Evolutionary conservation across 169 alveolate genomes (phyloP).

Genomic region (Cryptosporidium sp.): DNA sequence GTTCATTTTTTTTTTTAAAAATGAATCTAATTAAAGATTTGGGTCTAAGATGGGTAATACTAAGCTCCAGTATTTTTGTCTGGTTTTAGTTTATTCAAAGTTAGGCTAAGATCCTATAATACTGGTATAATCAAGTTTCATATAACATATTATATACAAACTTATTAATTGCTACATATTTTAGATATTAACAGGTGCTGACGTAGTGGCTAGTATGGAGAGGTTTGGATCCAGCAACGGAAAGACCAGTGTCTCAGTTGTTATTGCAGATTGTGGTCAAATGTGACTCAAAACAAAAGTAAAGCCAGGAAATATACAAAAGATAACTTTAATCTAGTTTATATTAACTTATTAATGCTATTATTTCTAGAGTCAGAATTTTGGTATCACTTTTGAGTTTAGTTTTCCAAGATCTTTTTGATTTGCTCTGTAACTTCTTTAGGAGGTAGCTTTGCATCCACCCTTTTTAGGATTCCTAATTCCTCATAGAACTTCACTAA

Average conservation of each 20-base stretch:
- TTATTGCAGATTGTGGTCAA: conserved; percentile 94
- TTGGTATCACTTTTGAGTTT: neutral
- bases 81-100: conserved; percentile 9
- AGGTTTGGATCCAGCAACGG: conserved; percentile 92
- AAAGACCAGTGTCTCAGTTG: conserved; percentile 87
- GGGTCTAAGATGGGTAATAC: conserved; percentile 77
- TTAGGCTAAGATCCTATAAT: conserved; percentile 28
- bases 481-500: conserved; percentile 83
- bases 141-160: neutral
- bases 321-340: neutral
- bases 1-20: neutral
- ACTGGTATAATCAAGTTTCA: conserved; percentile 7
- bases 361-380: neutral
- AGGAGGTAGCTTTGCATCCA: conserved; percentile 82
- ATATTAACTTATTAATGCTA: neutral
- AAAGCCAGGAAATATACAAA: neutral
- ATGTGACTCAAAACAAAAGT: neutral
- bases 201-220: conserved; percentile 93
- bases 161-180: neutral
- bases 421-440: conserved; percentile 83
- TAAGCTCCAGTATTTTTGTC: conserved; percentile 53
- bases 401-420: conserved; percentile 31
- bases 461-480: conserved; percentile 79
- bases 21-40: neutral
- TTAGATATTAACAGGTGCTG: conserved; percentile 87